phyloP scores from a whole-genome alignment of 2,329 filamentous ascomycete genomes.

The Phyllosticta capitalensis region DNA sequence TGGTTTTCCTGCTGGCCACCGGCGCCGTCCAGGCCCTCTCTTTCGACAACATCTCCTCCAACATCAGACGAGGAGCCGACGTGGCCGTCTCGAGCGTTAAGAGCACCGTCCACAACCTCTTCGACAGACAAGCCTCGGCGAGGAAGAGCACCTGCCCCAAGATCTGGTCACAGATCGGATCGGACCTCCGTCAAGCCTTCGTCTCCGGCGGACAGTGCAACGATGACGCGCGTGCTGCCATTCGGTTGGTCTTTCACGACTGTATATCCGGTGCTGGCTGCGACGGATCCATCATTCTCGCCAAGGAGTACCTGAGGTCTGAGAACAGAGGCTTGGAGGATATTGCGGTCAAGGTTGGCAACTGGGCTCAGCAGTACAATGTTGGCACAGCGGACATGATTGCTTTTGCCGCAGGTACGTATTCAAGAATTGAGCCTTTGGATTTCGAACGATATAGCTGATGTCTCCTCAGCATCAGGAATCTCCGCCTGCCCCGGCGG shows the following conservation, averaged over 20 bases:
- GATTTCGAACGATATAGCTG: too few relatives aligned
- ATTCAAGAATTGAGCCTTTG: too few relatives aligned
- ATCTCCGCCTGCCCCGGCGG: slow-evolving; percentile 44
- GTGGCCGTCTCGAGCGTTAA: slow-evolving; percentile 3
- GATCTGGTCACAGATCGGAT: slow-evolving; percentile 18
- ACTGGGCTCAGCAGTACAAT: slow-evolving; percentile 32
- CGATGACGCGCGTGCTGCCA: slow-evolving; percentile 20
- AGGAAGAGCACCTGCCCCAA: slow-evolving; percentile 15
- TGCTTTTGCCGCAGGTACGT: slow-evolving; percentile 35
- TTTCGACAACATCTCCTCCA: slow-evolving; percentile 6
- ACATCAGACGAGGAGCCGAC: neutral
- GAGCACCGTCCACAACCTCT: neutral
- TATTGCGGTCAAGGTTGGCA: slow-evolving; percentile 30
- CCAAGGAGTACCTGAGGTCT: slow-evolving; percentile 25
- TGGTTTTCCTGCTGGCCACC: neutral
- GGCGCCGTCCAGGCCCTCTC: slow-evolving; percentile 3
- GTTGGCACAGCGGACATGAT: slow-evolving; percentile 47
- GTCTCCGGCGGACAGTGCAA: slow-evolving; percentile 18
- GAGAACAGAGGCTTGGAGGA: slow-evolving; percentile 39
- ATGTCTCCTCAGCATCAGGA: slow-evolving; percentile 37
- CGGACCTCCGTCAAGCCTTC: slow-evolving; percentile 16
- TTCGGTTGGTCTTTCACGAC: slow-evolving; percentile 25
- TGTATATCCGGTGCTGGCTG: slow-evolving; percentile 27
- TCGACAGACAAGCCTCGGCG: slow-evolving; percentile 1
- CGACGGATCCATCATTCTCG: slow-evolving; percentile 33